Conservation (phyloP, 2,329 filamentous ascomycete genomes). For the Dactylonectria macrodidyma region DNA sequence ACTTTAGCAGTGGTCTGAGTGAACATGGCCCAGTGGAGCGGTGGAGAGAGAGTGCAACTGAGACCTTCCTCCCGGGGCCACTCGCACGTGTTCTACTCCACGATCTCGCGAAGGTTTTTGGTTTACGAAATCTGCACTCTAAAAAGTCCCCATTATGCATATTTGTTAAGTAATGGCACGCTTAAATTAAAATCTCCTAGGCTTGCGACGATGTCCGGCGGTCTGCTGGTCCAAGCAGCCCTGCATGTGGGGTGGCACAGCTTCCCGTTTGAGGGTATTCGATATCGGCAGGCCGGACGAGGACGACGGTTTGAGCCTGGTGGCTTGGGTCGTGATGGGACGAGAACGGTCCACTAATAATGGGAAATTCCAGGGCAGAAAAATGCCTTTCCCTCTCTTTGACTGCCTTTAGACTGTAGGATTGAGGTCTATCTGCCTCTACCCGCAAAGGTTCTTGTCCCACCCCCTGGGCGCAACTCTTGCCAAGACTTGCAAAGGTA, state of each 20-base stretch:
- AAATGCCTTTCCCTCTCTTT: not conserved
- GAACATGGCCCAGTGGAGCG: too few species aligned
- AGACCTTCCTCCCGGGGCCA: too few species aligned
- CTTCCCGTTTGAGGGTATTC: not conserved
- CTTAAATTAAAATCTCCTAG: too few species aligned
- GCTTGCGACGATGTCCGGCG: too few species aligned
- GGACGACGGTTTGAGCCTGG: not conserved
- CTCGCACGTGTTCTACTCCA: too few species aligned
- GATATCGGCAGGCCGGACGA: not conserved
- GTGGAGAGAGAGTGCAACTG: too few species aligned
- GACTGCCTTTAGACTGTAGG: not conserved
- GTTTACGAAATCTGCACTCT: too few species aligned
- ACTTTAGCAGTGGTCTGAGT: not conserved
- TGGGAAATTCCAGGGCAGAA: not conserved
- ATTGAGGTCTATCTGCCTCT: not conserved
- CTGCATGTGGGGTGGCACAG: not conserved
- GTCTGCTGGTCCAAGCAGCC: not conserved
- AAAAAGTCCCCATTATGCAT: too few species aligned
- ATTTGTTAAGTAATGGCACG: too few species aligned
- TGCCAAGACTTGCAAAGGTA: slow-evolving; percentile 32
- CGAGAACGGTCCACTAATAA: not conserved
- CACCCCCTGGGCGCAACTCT: not conserved
- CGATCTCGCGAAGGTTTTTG: too few species aligned
- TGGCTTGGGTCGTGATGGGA: not conserved
- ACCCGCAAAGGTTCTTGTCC: slow-evolving; percentile 7